These are phyloP conservation scores for Citrus medica DNA, from an alignment of 345 rosid genomes.

Conservation along the genomic window DNA sequence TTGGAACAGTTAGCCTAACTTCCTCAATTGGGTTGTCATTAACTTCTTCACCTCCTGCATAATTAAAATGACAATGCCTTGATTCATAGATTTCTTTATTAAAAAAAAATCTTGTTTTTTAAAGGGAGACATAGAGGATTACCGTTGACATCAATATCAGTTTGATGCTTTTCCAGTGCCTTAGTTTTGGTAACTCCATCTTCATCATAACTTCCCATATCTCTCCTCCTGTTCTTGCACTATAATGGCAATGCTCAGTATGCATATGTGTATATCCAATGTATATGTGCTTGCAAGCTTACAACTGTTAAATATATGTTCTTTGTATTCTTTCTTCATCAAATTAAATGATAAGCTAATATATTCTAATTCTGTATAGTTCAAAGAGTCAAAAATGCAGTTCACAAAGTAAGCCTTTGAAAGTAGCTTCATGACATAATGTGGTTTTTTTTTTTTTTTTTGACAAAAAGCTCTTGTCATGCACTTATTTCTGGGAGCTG, in stretches of 20 bases:
- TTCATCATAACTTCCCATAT: constrained; percentile 8
- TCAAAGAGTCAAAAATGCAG: neutral
- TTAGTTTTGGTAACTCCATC: neutral
- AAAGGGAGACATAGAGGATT: neutral
- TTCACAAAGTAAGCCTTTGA: neutral
- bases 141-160: neutral
- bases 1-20: constrained; percentile 44
- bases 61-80: constrained; percentile 9
- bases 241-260: neutral
- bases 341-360: neutral
- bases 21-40: constrained; percentile 61
- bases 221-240: neutral
- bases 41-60: constrained; percentile 27
- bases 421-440: neutral
- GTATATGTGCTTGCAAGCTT: neutral
- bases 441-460: neutral
- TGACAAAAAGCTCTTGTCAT: neutral
- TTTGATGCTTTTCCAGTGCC: neutral
- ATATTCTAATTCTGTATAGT: neutral
- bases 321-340: neutral
- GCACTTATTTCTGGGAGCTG: neutral
- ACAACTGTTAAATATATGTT: neutral
- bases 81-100: neutral
- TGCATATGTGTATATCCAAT: neutral
- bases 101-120: neutral